Evolutionary conservation across 2,329 filamentous ascomycete genomes (phyloP), one percentile per base, ranked within the genome.

Genomic region (Penicillium sclerotigenum): DNA sequence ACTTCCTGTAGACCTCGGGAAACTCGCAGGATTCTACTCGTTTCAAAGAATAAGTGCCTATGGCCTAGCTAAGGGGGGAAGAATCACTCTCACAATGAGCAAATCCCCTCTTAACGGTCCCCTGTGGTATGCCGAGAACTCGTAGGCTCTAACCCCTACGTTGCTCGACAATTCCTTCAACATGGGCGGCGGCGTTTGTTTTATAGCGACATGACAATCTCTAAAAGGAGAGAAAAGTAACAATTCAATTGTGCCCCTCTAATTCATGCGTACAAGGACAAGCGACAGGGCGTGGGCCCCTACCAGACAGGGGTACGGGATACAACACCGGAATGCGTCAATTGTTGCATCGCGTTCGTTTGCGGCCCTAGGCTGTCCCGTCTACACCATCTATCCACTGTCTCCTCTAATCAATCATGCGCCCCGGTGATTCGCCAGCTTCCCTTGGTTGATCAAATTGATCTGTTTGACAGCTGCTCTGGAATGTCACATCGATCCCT

Each of bases 401-500:
- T 24, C 36, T 31, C 29, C 37, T 28, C 29, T 54, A n/a, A 29
- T 43, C 29, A 33, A 16, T 5, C n/a, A 50, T 34, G 1, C 29
- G 2, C 26, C 14, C 26, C 26, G 7, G 3, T 51, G 29, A 46
- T 47, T 49, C 34, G 42, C 7, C 26, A 31, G 20, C 2, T 26
- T 22, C 33, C 20, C 22, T 60, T 38, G 37, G 50, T 40, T 34
- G 47, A 60, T 58, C 33, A 26, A 41, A n/a, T 18, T n/a, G 40
- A 29, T n/a, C 36, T 41, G 24, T 33, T 50, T 62, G 59, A 62
- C 54, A 62, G 55, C 49, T 54, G 34, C 45, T 28, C 48, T 50
- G 54, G 59, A 58, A 63, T 64, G 62, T 59, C 57, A 54, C 26
- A 14, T 22, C 57, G 52, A 58, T 57, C 49, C 46, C 24, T 22